These are phyloP conservation scores for Paramarasmius palmivorus DNA, from an alignment of 1,284 basidiomycete genomes.

Conservation along the genomic window DNA sequence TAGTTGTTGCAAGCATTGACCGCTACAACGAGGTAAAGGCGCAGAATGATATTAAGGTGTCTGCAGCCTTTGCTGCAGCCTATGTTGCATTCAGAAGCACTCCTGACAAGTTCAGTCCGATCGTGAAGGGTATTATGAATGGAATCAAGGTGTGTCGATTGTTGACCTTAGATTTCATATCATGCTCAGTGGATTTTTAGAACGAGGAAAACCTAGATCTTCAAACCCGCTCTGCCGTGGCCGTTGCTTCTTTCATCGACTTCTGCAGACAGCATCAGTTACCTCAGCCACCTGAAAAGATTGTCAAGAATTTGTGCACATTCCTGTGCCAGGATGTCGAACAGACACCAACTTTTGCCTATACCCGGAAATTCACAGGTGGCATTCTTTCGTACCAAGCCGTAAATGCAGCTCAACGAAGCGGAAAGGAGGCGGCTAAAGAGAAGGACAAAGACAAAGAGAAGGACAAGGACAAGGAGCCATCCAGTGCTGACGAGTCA, in stretches of 20 bases:
- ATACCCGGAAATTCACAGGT: constrained; percentile 55
- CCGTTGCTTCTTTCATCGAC: constrained; percentile 87
- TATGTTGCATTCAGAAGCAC: constrained; percentile 84
- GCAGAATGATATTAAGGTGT: constrained; percentile 86
- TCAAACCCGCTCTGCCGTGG: constrained; percentile 86
- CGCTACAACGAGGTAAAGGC: constrained; percentile 85
- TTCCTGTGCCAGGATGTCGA: constrained; percentile 94
- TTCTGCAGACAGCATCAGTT: constrained; percentile 77
- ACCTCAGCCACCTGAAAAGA: constrained; percentile 80
- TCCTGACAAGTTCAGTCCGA: constrained; percentile 92
- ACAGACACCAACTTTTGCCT: constrained; percentile 87
- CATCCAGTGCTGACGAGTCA: constrained; percentile 46
- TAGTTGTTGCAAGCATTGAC: constrained; percentile 77
- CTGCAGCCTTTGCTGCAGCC: constrained; percentile 88
- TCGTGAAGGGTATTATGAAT: constrained; percentile 98
- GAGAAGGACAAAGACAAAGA: constrained; percentile 35
- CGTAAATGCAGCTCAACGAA: constrained; percentile 26
- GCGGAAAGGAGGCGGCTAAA: constrained; percentile 47
- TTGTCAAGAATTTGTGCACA: constrained; percentile 96
- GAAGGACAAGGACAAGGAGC: constrained; percentile 22
- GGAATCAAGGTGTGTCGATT: constrained; percentile 80
- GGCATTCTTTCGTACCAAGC: constrained; percentile 79
- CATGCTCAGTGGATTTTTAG: constrained; percentile 38
- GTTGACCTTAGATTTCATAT: neutral
- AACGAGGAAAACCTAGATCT: constrained; percentile 89